These are phyloP conservation scores for Phyllosticta capitalensis DNA, from an alignment of 2,329 filamentous ascomycete genomes.

Conservation along the genomic window DNA sequence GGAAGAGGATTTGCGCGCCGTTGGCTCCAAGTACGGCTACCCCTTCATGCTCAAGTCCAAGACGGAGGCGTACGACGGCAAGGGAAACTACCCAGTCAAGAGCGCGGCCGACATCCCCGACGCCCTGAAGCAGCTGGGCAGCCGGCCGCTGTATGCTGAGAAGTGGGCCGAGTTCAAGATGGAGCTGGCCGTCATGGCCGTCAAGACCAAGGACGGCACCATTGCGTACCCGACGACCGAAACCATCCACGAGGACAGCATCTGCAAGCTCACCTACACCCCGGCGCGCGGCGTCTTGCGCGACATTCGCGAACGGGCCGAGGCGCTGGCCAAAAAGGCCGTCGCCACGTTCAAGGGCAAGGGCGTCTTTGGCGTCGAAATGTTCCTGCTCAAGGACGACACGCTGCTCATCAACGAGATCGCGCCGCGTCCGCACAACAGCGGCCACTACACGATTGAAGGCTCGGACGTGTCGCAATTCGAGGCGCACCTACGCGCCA, in stretches of 20 bases:
- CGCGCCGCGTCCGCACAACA: constrained; percentile 77
- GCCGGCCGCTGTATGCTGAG: constrained; percentile 73
- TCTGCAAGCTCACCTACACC: constrained; percentile 86
- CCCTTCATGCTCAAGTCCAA: constrained; percentile 90
- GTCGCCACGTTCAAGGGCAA: constrained; percentile 74
- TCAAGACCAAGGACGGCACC: constrained; percentile 69
- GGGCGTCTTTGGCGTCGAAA: constrained; percentile 92
- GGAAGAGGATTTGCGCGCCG: constrained; percentile 51
- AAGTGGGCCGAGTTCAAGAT: constrained; percentile 77
- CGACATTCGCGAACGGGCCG: constrained; percentile 54
- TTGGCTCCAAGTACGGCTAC: constrained; percentile 59
- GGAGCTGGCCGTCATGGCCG: constrained; percentile 89
- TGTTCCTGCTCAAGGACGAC: constrained; percentile 69
- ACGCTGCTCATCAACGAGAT: constrained; percentile 76
- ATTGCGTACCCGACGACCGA: constrained; percentile 84
- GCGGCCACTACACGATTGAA: constrained; percentile 92
- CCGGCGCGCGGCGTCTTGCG: constrained; percentile 64
- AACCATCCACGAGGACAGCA: constrained; percentile 88
- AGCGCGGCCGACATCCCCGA: constrained; percentile 49
- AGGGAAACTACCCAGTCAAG: constrained; percentile 60
- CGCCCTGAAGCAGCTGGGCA: constrained; percentile 58
- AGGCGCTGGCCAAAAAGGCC: constrained; percentile 68
- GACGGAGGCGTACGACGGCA: constrained; percentile 87
- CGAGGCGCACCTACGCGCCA: constrained; percentile 77
- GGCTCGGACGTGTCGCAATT: constrained; percentile 84